Percentiles rank a stretch among this genome's conserved stretches.
Conservation (phyloP, 495 filamentous ascomycete species). For the Tricharina praecox region DNA sequence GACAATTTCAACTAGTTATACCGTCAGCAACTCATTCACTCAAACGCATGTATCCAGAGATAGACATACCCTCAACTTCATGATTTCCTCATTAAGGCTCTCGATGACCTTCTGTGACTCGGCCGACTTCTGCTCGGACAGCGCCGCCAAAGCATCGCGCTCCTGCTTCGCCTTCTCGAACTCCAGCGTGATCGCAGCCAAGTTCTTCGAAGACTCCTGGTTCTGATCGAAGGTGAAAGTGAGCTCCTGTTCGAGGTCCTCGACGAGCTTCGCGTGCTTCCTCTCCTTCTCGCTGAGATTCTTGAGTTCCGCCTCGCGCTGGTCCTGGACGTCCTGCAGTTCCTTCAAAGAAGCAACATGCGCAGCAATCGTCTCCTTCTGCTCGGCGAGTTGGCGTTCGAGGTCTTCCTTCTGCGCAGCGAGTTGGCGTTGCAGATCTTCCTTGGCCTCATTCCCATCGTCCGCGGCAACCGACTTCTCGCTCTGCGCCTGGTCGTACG, state of each 20-base stretch:
- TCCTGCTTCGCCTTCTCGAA: constrained; percentile 44
- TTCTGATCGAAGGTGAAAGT: constrained; percentile 86
- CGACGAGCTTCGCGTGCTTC: constrained; percentile 77
- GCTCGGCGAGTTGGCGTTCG: constrained; percentile 52
- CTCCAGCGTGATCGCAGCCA: constrained; percentile 48
- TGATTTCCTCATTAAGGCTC: constrained; percentile 43
- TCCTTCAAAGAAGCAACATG: constrained; percentile 38
- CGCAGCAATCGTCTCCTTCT: constrained; percentile 51
- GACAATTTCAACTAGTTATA: constrained; percentile 40
- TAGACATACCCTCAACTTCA: constrained; percentile 45
- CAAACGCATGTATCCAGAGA: not conserved
- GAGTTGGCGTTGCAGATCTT: constrained; percentile 36
- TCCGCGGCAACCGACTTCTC: constrained; percentile 37
- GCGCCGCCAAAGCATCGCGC: constrained; percentile 43
- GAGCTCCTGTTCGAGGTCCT: constrained; percentile 96
- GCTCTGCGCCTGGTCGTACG: constrained; percentile 36
- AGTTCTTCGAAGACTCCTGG: constrained; percentile 57
- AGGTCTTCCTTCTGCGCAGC: constrained; percentile 42
- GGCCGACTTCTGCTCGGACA: constrained; percentile 36
- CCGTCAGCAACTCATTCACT: constrained; percentile 24
- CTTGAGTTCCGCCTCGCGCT: constrained; percentile 34
- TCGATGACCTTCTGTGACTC: constrained; percentile 41
- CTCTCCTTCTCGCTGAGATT: constrained; percentile 45
- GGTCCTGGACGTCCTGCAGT: constrained; percentile 20
- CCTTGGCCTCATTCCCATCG: not conserved